Base-by-base conservation (phyloP, 352 stramenopile genomes). In the Phytopythium helicoides region DNA sequence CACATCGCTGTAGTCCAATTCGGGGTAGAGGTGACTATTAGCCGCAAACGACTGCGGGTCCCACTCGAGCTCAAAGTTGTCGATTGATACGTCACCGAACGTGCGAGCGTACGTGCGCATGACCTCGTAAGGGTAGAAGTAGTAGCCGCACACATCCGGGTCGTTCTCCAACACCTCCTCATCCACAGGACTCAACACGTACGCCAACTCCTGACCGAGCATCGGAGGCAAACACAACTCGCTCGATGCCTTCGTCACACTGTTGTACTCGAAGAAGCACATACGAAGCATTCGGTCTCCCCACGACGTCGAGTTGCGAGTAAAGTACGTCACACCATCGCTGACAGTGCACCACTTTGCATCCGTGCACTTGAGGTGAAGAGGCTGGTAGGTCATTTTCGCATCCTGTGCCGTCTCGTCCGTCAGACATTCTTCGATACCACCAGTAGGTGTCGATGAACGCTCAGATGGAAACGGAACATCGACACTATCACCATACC, bases 61-160 rank as follows among this genome's bases (percentile, higher is more conserved):
- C 79, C 79, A 87, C 58, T 82, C 52, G 46, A 89, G 64, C 39
- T 85, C 68, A 51, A 86, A 87, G 52, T 81, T 77, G 67, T 87
- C 86, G 41, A 87, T 68, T 61, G 83, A 87, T 38, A 89, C 87
- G 56, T 76, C 73, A 47, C 73, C 67, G 39, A 89, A 86, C 41
- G 73, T 61, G 47, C 52, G 58, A 53, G 68, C 66, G 58, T 87
- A 85, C 54, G 75, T 61, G 56, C 76, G 72, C 48, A 71, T 62
- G 47, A 86, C 66, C 42, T 86, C 79, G 59, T 87, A 89, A 49
- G 76, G 79, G 60, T 87, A 84, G 33, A 87, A 82, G 66, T 89
- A 89, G 57, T 82, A 85, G 40, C 79, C 79, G 44, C 76, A 89
- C 40, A 82, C 66, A 38, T 89, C 74, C 31, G 69, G 69, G 60